Base-by-base conservation (phyloP, 2,329 filamentous ascomycete genomes). In the Alternaria triticina region DNA sequence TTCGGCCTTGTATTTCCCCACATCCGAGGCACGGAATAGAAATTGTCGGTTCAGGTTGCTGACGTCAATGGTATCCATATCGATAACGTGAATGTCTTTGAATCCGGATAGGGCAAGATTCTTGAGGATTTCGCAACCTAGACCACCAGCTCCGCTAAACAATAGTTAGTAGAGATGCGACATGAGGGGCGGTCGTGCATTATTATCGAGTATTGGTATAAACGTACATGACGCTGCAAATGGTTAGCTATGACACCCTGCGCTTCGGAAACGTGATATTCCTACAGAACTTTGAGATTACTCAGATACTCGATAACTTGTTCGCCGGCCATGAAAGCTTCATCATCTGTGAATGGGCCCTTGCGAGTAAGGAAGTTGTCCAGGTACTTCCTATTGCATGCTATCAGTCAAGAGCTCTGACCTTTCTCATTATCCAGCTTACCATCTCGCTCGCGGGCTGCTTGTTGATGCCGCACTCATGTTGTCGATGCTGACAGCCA, bases 11-110 rank as follows among this genome's bases (percentile, higher is more conserved):
- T 87, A 92, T 75, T 93, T 95, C 40, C 96, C 96, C 27, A 99
- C 95, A 79, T 99, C 96, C 64, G 89, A 85, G 72, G 94, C 88
- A 22, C 96, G 92, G 82, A 99, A 99, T 62, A 99, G 88, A 77
- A 99, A 99, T 75, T 99, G 96, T 45, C 96, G 91, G 81, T 99
- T 99, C 22, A 99, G 87, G 79, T 99, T 99, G 54, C 94, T 97
- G 64, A 99, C 95, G 77, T 99, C 96, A 80, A 99, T 99, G 1
- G 95, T 99, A 81, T 99, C 93, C 96, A 99, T 99, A 82, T 99
- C 96, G 74, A 99, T 98, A 62, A 99, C 96, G 83, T 99, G 94
- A 70, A 99, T 97, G 75, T 97, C 89, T 80, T 92, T 96, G 84
- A 99, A 99, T 27, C 94, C 94, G 2, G 95, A 97, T 56, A 99